A percentile compares a stretch with the other conserved stretches of the same genome.
phyloP scores from a whole-genome alignment of 345 rosid species.

The Populus pruinosa region DNA sequence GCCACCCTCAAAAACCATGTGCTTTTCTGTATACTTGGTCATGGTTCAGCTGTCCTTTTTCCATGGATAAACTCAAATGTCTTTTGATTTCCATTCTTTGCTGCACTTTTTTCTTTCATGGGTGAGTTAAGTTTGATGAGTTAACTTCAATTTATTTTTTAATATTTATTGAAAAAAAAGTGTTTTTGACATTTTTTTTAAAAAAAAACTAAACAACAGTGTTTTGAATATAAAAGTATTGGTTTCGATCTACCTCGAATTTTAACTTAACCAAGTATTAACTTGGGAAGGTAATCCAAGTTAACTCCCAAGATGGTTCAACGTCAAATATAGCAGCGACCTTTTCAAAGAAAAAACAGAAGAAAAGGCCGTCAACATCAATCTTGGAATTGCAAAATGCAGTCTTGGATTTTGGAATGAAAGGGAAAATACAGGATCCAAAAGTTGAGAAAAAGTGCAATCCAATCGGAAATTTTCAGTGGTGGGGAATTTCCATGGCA shows the following conservation, averaged over 20 bases:
- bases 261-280: too few species aligned
- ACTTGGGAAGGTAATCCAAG: too few species aligned
- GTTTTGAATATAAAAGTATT: too few species aligned
- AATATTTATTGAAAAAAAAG: too few species aligned
- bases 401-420: not conserved
- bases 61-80: not conserved
- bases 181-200: too few species aligned
- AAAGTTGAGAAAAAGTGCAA: not conserved
- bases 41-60: not conserved
- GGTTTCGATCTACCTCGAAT: too few species aligned
- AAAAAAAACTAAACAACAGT: too few species aligned
- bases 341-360: too few species aligned
- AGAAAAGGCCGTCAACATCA: too few species aligned
- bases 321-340: not conserved
- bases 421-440: not conserved
- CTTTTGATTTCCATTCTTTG: not conserved
- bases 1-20: not conserved
- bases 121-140: too few species aligned
- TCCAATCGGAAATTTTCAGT: not conserved
- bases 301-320: not conserved
- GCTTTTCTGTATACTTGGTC: not conserved
- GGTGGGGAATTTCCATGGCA: not conserved
- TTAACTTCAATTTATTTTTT: too few species aligned
- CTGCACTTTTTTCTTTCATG: not conserved
- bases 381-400: not conserved